Percentiles rank a stretch among this genome's conserved stretches.
Evolutionary conservation across 305 asterid genomes (phyloP).

Genomic region (Striga hermonthica): DNA sequence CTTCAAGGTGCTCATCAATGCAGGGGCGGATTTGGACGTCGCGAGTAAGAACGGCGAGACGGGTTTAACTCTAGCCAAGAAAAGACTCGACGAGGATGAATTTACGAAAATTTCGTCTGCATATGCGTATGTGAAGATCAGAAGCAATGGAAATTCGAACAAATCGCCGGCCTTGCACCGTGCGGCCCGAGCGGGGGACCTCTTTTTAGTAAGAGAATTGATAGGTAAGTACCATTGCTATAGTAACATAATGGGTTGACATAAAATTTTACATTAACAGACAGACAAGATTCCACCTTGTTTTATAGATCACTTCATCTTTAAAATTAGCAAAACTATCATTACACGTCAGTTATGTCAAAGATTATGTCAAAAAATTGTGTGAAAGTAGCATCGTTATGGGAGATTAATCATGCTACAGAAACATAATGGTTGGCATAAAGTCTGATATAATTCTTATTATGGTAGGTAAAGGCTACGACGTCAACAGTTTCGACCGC

Average conservation of each 20-base stretch:
- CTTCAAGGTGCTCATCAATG: conserved; percentile 48
- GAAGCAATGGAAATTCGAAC: neutral
- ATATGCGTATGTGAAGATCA: conserved; percentile 30
- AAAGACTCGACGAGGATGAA: conserved; percentile 49
- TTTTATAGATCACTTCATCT: no score
- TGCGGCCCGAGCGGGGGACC: conserved; percentile 40
- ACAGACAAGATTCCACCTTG: no score
- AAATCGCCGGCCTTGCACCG: conserved; percentile 41
- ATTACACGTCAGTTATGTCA: no score
- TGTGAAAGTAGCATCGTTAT: no score
- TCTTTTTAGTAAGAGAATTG: conserved; percentile 34
- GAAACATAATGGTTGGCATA: no score
- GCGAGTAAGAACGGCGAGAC: conserved; percentile 54
- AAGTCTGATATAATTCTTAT: no score
- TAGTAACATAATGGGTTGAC: no score
- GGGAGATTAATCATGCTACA: no score
- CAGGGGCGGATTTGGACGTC: conserved; percentile 50
- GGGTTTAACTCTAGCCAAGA: conserved; percentile 48
- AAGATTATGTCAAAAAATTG: no score
- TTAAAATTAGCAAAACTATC: no score
- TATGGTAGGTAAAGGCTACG: conserved; percentile 25
- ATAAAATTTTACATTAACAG: no score
- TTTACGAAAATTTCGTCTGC: conserved; percentile 45
- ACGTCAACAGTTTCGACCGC: conserved; percentile 38
- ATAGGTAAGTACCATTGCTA: conserved; percentile 19